Evolutionary conservation across 2,329 filamentous ascomycete genomes (phyloP), one percentile per base, ranked within the genome.

Genomic region (Myotisia sp.): DNA sequence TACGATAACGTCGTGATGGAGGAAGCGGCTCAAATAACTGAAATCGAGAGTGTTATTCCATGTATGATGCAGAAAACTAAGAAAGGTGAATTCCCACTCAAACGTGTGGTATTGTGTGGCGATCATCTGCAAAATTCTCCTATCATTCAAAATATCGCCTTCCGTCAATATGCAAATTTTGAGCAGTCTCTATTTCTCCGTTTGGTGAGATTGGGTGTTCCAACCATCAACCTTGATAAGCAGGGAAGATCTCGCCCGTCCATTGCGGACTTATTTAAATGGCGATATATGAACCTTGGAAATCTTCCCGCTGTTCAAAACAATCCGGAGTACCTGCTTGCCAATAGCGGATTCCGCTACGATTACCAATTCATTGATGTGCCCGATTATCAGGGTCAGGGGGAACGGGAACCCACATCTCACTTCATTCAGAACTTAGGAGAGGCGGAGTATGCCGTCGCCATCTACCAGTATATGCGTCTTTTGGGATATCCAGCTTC

Each of bases 1-100:
- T 98, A 98, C 49, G 86, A 95, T 63, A 98, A 93, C 44, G 80
- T 98, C 8, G 70, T 98, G 34, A 94, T 98, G 81, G 90, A 98
- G 62, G 90, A 98, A 66, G 87, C 90, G 4, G 90, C 90, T 8
- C 90, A 98, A 52, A 87, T 98, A 51, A 98, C 87, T 0, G 90
- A 98, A 56, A 81, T 94, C 29, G 90, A 98, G 54, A 92, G 84
- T 43, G 95, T 98, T 59, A 84, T 98, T 43, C 90, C 90, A 0
- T 67, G 93, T 34, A 81, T 86, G n/a, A 69, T 98, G 58, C 92
- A 98, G 53, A 83, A 81, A 42, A 74, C 79, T 13, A 72, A 74
- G 44, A 65, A 77, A 33, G 79, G 79, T 21, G 69, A 83, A 49
- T 69, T 82, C 45, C 74, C 76, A 3, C 62, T 98, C 8, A 84